Evolutionary conservation across 306 rosid genomes (phyloP).

Genomic region (Lagenaria siceraria): DNA sequence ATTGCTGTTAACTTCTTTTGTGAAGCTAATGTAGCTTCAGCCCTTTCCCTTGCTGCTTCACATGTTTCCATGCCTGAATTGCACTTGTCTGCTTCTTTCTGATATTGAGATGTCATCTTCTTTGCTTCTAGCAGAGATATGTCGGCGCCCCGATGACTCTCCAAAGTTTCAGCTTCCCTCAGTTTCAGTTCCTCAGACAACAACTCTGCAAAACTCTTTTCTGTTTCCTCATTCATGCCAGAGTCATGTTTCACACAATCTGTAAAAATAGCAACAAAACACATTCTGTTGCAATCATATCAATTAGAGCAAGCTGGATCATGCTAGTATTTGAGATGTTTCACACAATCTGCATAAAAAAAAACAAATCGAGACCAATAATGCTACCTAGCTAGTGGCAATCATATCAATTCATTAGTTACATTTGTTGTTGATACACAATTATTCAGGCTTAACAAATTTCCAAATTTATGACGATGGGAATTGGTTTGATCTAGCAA

Average conservation of each 20-base stretch:
- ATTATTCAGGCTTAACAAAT: not conserved
- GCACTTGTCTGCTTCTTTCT: slow-evolving; percentile 97
- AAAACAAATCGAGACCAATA: not conserved
- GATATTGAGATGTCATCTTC: slow-evolving; percentile 88
- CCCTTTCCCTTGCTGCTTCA: slow-evolving; percentile 84
- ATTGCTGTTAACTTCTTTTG: slow-evolving; percentile 57
- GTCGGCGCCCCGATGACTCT: slow-evolving; percentile 60
- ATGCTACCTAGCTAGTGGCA: not conserved
- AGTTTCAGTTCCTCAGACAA: slow-evolving; percentile 78
- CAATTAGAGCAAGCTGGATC: too few species aligned
- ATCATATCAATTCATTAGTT: not conserved
- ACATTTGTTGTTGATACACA: not conserved
- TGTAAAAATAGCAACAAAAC: slow-evolving; percentile 11
- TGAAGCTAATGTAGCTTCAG: slow-evolving; percentile 49
- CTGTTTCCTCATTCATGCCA: slow-evolving; percentile 72
- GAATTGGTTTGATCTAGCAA: not conserved
- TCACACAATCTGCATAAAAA: slow-evolving; percentile 39
- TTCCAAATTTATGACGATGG: not conserved
- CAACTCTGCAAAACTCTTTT: slow-evolving; percentile 70
- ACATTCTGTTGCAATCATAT: too few species aligned
- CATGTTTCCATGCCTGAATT: slow-evolving; percentile 98
- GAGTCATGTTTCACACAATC: slow-evolving; percentile 92
- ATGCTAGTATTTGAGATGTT: too few species aligned
- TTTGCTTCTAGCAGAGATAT: slow-evolving; percentile 92
- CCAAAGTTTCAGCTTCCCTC: slow-evolving; percentile 59